Evolutionary conservation across 2,329 filamentous ascomycete species (phyloP).

Genomic region (Aspergillus sp.): DNA sequence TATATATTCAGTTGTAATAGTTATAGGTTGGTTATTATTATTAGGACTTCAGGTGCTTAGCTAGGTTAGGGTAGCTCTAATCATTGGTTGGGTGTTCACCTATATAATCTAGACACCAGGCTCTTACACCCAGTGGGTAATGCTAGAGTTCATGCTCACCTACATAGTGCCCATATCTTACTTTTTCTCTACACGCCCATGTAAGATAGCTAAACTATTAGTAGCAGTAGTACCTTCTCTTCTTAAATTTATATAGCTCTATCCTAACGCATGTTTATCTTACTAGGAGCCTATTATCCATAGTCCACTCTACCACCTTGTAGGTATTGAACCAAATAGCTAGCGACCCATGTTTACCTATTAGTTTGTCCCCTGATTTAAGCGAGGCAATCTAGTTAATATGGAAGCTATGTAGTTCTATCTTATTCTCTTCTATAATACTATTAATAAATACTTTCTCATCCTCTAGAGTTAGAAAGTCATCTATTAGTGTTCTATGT

Average conservation of each 20-base stretch:
- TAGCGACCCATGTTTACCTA: constrained; percentile 24
- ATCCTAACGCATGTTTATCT: constrained; percentile 26
- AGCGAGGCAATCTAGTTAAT: constrained; percentile 33
- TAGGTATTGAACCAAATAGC: constrained; percentile 28
- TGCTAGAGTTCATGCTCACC: too few species aligned
- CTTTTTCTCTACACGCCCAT: constrained; percentile 29
- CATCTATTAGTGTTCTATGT: constrained; percentile 26
- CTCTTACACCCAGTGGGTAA: constrained; percentile 25
- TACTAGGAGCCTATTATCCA: constrained; percentile 28
- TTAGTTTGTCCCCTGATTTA: constrained; percentile 27
- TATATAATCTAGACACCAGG: constrained; percentile 26
- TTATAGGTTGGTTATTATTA: constrained; percentile 9
- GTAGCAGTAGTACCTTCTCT: constrained; percentile 28
- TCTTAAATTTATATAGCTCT: constrained; percentile 21
- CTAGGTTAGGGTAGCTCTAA: background rate
- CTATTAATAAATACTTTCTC: constrained; percentile 20
- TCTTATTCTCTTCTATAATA: constrained; percentile 26
- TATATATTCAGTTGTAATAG: constrained; percentile 25
- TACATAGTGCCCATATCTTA: too few species aligned
- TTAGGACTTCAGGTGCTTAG: background rate
- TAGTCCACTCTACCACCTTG: constrained; percentile 29
- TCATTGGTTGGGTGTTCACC: constrained; percentile 29
- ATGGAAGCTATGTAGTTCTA: constrained; percentile 18
- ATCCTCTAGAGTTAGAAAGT: constrained; percentile 15
- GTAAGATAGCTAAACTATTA: constrained; percentile 30